phyloP scores from a whole-genome alignment of 306 rosid genomes.

The Pterocarpus macrocarpus region DNA sequence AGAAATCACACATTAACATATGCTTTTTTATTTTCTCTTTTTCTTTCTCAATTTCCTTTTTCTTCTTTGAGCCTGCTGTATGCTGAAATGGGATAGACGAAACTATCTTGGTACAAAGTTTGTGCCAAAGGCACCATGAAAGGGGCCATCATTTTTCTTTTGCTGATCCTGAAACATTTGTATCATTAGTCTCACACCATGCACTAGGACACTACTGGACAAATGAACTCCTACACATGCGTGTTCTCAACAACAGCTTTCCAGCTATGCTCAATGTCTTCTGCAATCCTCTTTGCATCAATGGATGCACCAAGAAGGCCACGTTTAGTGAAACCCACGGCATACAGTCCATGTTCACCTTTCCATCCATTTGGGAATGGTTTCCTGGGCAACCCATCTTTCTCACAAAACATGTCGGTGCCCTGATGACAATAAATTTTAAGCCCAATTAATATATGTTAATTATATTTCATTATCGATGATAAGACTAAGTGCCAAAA shows the following conservation, averaged over 20 bases:
- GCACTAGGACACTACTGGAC: too few relatives aligned
- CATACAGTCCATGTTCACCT: slow-evolving; percentile 71
- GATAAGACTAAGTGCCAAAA: neutral
- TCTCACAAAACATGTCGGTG: slow-evolving; percentile 59
- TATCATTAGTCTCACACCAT: too few relatives aligned
- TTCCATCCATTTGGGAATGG: slow-evolving; percentile 73
- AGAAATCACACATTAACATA: neutral
- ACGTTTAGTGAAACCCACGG: slow-evolving; percentile 74
- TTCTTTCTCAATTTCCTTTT: neutral
- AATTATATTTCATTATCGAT: too few relatives aligned
- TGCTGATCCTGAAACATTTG: too few relatives aligned
- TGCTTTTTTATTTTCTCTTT: neutral
- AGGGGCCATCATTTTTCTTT: too few relatives aligned
- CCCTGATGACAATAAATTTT: slow-evolving; percentile 49
- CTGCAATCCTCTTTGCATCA: slow-evolving; percentile 70
- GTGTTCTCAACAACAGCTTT: slow-evolving; percentile 44
- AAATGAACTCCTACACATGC: neutral
- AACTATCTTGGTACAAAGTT: neutral
- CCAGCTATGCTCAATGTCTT: slow-evolving; percentile 57
- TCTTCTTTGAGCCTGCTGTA: neutral
- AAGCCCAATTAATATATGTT: neutral
- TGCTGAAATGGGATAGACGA: neutral
- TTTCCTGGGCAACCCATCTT: slow-evolving; percentile 70
- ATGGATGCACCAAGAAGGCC: slow-evolving; percentile 72
- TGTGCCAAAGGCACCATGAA: slow-evolving; percentile 21